Evolutionary conservation across 805 yeast genomes (phyloP).

Genomic region (Ogataea sp.): DNA sequence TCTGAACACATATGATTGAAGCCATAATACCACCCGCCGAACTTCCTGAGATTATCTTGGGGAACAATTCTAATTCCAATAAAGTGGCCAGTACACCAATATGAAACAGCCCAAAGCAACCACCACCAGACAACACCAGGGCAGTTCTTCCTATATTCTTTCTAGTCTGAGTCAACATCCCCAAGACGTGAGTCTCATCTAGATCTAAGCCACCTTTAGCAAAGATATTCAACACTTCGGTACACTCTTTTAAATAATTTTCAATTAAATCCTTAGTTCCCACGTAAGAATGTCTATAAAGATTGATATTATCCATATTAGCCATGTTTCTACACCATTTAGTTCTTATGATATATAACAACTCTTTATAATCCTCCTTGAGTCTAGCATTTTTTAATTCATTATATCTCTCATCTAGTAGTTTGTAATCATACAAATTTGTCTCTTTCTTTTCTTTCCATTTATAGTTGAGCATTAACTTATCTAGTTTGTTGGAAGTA

Average conservation of each 20-base stretch:
- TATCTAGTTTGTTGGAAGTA: slow-evolving; percentile 57
- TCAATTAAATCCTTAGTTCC: slow-evolving; percentile 85
- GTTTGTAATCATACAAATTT: slow-evolving; percentile 63
- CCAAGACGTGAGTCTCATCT: slow-evolving; percentile 64
- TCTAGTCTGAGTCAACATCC: slow-evolving; percentile 78
- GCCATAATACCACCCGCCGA: slow-evolving; percentile 97
- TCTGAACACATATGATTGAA: slow-evolving; percentile 73
- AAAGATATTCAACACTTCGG: slow-evolving; percentile 32
- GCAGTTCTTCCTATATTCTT: slow-evolving; percentile 94
- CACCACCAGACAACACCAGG: slow-evolving; percentile 91
- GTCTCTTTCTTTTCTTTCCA: slow-evolving; percentile 69
- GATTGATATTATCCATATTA: slow-evolving; percentile 71
- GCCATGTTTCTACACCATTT: slow-evolving; percentile 82
- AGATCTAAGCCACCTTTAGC: slow-evolving; percentile 31
- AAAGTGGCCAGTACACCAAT: slow-evolving; percentile 85
- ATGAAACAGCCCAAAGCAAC: slow-evolving; percentile 87
- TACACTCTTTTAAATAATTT: slow-evolving; percentile 76
- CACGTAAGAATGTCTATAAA: slow-evolving; percentile 70
- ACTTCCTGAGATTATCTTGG: slow-evolving; percentile 86
- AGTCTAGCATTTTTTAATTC: slow-evolving; percentile 55
- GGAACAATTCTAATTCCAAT: slow-evolving; percentile 65
- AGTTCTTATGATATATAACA: slow-evolving; percentile 73
- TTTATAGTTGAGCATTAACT: slow-evolving; percentile 46
- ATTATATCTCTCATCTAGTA: slow-evolving; percentile 42
- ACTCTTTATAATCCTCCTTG: slow-evolving; percentile 45